These are phyloP conservation scores for Phlyctochytrium arcticum DNA, from an alignment of 192 early-diverging fungal species.

Conservation along the genomic window DNA sequence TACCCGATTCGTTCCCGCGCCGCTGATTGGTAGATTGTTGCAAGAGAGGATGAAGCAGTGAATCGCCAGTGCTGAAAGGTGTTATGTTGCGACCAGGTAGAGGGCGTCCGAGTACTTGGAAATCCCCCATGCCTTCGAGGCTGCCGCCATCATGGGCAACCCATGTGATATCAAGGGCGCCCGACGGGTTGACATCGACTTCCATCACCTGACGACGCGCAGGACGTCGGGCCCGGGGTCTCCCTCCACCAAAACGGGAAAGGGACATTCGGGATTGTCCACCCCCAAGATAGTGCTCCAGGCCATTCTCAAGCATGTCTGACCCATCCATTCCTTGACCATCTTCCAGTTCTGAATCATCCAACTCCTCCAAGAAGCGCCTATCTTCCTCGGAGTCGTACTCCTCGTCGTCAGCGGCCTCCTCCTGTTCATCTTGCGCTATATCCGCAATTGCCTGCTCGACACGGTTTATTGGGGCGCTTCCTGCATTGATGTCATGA, in stretches of 20 bases:
- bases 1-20: not conserved
- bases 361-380: too few relatives aligned
- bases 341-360: too few relatives aligned
- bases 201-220: constrained; percentile 16
- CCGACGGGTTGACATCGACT: constrained; percentile 24
- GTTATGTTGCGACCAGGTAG: constrained; percentile 23
- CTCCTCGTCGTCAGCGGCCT: constrained; percentile 53
- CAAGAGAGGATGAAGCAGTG: constrained; percentile 64
- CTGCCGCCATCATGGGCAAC: constrained; percentile 17
- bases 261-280: too few relatives aligned
- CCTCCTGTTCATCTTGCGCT: too few relatives aligned
- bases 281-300: constrained; percentile 17
- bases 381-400: constrained; percentile 56
- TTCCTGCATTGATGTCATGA: constrained; percentile 33
- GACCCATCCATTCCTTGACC: not conserved
- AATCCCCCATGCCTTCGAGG: not conserved
- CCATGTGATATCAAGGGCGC: constrained; percentile 30
- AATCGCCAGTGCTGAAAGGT: too few relatives aligned
- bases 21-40: constrained; percentile 43
- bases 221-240: not conserved
- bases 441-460: too few relatives aligned
- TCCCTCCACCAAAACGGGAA: not conserved
- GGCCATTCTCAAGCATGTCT: not conserved
- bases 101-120: constrained; percentile 35
- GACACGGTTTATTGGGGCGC: too few relatives aligned